phyloP scores from a whole-genome alignment of 331 rosid genomes.

The Malus hybrid region DNA sequence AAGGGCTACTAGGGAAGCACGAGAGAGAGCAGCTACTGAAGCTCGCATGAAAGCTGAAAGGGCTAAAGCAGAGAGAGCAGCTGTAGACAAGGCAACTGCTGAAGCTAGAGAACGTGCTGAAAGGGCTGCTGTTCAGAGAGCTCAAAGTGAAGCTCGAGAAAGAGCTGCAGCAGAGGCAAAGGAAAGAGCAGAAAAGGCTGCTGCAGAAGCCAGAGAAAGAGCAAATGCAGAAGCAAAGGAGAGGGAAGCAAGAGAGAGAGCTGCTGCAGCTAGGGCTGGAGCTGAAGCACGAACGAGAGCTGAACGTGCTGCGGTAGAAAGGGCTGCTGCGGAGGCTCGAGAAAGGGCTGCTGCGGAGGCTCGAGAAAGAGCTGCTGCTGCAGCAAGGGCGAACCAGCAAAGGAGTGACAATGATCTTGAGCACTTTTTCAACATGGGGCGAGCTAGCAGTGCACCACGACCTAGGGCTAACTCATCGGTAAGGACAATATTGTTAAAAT shows the following conservation, averaged over 20 bases:
- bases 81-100: conserved; percentile 77
- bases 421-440: conserved; percentile 62
- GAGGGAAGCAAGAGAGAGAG: conserved; percentile 56
- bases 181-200: conserved; percentile 78
- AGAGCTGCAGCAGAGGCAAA: conserved; percentile 92
- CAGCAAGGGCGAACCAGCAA: conserved; percentile 76
- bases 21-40: conserved; percentile 85
- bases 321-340: conserved; percentile 80
- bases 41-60: conserved; percentile 84
- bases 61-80: conserved; percentile 70
- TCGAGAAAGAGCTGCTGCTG: conserved; percentile 67
- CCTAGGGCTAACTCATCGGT: conserved; percentile 71
- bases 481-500: conserved; percentile 30
- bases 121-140: conserved; percentile 94
- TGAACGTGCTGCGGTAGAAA: conserved; percentile 76
- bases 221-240: conserved; percentile 74
- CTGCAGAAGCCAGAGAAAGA: conserved; percentile 72
- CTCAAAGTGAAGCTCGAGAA: conserved; percentile 95
- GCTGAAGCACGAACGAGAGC: conserved; percentile 71
- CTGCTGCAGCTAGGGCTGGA: conserved; percentile 58
- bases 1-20: conserved; percentile 98
- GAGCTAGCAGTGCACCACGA: conserved; percentile 87
- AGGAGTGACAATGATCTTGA: conserved; percentile 79
- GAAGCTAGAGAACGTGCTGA: conserved; percentile 98
- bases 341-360: conserved; percentile 88